A percentile compares a stretch with the other conserved stretches of the same genome.
phyloP scores from a whole-genome alignment of 2,329 filamentous ascomycete genomes.

The Emmonsia crescens region DNA sequence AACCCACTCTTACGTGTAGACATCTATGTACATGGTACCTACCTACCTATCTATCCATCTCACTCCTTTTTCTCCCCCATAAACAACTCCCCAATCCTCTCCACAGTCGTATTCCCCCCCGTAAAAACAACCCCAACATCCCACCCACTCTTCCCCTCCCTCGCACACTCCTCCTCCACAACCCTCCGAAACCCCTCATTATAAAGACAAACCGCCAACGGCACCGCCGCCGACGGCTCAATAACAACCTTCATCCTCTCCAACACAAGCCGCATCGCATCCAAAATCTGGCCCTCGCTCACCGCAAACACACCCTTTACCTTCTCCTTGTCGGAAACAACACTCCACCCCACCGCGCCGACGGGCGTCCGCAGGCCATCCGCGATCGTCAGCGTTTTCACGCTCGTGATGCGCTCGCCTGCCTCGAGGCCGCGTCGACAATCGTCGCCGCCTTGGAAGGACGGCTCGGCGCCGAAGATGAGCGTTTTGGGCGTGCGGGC shows the following conservation, averaged over 20 bases:
- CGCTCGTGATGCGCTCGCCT: slow-evolving; percentile 53
- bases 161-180: slow-evolving; percentile 55
- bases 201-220: slow-evolving; percentile 68
- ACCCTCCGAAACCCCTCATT: slow-evolving; percentile 69
- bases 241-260: slow-evolving; percentile 87
- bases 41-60: not conserved
- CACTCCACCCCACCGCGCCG: slow-evolving; percentile 61
- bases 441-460: slow-evolving; percentile 75
- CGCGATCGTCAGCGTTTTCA: slow-evolving; percentile 70
- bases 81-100: slow-evolving; percentile 49
- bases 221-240: slow-evolving; percentile 80
- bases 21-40: not conserved
- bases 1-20: not conserved
- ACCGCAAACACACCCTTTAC: slow-evolving; percentile 63
- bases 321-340: slow-evolving; percentile 62
- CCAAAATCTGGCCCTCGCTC: slow-evolving; percentile 68
- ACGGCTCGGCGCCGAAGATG: slow-evolving; percentile 83
- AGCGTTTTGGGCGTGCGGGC: slow-evolving; percentile 51
- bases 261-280: slow-evolving; percentile 63
- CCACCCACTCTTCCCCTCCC: slow-evolving; percentile 66
- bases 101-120: slow-evolving; percentile 55
- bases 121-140: slow-evolving; percentile 52
- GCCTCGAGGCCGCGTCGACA: slow-evolving; percentile 57
- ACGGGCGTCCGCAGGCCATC: slow-evolving; percentile 82
- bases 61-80: slow-evolving; percentile 1